A percentile compares a stretch with the other conserved stretches of the same genome.
Conservation (phyloP, 1,284 basidiomycete genomes). For the Anthracocystis setariae region DNA sequence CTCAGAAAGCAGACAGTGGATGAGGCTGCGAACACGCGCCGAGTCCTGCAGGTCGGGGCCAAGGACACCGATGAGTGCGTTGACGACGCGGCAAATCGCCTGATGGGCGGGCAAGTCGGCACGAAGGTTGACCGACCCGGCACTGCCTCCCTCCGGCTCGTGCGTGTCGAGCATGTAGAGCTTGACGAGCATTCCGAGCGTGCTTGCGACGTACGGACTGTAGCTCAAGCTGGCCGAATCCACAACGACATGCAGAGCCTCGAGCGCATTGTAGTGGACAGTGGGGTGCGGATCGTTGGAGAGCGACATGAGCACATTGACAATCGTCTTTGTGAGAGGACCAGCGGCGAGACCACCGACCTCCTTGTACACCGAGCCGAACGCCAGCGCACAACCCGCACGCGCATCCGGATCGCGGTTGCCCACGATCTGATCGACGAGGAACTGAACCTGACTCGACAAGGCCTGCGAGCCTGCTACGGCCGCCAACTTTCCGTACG, state of each 20-base stretch:
- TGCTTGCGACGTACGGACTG: constrained; percentile 85
- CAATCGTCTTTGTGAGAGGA: constrained; percentile 92
- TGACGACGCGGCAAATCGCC: constrained; percentile 87
- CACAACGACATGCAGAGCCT: constrained; percentile 85
- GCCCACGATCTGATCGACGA: constrained; percentile 94
- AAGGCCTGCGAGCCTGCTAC: constrained; percentile 86
- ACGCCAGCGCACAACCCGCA: constrained; percentile 91
- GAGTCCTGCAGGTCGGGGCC: constrained; percentile 96
- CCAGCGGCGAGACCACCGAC: constrained; percentile 94
- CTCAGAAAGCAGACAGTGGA: constrained; percentile 85
- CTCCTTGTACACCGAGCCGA: constrained; percentile 90
- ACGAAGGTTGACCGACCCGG: constrained; percentile 80
- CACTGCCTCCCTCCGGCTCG: constrained; percentile 89
- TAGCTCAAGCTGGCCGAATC: constrained; percentile 92
- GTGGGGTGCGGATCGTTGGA: constrained; percentile 95
- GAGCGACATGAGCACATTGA: constrained; percentile 94
- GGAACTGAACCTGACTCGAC: constrained; percentile 85
- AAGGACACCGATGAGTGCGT: constrained; percentile 90
- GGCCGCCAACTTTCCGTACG: constrained; percentile 85
- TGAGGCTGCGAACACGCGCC: constrained; percentile 77
- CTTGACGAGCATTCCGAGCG: constrained; percentile 89
- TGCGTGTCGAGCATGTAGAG: constrained; percentile 91
- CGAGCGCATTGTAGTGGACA: constrained; percentile 92
- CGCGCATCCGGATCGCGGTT: constrained; percentile 93
- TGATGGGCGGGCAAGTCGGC: constrained; percentile 92